phyloP scores from a whole-genome alignment of 2,329 filamentous ascomycete genomes.

The Dryadomyces quercivorus region DNA sequence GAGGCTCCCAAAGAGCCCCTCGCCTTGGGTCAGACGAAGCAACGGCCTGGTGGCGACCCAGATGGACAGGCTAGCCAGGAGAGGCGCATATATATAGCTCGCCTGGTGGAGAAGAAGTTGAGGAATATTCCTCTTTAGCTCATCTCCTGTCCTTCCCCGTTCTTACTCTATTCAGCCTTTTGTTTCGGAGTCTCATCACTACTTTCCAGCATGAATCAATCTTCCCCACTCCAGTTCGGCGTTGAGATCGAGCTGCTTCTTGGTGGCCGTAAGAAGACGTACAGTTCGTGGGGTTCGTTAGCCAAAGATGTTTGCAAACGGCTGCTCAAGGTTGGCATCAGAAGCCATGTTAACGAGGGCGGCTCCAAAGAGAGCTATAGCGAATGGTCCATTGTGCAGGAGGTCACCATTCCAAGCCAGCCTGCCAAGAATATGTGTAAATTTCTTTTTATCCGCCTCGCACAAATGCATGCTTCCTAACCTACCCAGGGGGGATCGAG shows the following conservation, averaged over 20 bases:
- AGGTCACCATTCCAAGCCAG: conserved; percentile 23
- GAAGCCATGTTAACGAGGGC: conserved; percentile 21
- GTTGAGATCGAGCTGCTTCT: conserved; percentile 27
- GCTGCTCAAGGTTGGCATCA: conserved; percentile 19
- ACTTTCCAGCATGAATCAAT: neutral
- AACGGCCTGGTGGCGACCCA: neutral
- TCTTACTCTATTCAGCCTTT: neutral
- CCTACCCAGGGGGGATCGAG: conserved; percentile 6
- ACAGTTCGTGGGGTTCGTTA: conserved; percentile 19
- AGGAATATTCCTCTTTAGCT: neutral
- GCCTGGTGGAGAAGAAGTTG: neutral
- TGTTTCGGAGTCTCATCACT: neutral
- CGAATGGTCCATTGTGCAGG: conserved; percentile 25
- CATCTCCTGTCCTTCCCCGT: neutral
- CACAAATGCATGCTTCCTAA: neutral
- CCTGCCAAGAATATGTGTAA: conserved; percentile 21
- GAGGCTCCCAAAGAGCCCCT: neutral
- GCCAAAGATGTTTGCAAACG: conserved; percentile 21
- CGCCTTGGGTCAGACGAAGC: neutral
- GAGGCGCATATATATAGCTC: neutral
- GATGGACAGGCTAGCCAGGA: neutral
- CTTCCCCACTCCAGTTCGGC: conserved; percentile 18
- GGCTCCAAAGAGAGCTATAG: conserved; percentile 18
- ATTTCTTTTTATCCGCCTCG: neutral
- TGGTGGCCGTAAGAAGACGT: conserved; percentile 18